Evolutionary conservation across 805 yeast genomes (phyloP).

Genomic region (Wickerhamomyces alni): DNA sequence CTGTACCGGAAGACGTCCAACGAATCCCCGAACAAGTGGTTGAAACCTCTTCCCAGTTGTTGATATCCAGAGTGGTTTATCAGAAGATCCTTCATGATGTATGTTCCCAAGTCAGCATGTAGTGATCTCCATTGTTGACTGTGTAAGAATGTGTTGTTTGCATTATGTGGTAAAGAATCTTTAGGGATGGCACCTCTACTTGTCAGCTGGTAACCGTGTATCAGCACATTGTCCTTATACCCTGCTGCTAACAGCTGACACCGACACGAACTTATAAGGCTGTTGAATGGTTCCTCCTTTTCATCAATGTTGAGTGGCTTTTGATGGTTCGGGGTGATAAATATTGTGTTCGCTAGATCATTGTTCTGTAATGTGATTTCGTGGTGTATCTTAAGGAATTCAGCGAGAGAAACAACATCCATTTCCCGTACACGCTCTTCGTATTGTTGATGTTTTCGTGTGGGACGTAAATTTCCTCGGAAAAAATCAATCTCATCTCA

Average conservation of each 20-base stretch:
- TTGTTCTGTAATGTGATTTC: background rate
- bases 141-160: conserved; percentile 35
- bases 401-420: background rate
- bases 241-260: background rate
- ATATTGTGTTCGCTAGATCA: background rate
- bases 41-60: background rate
- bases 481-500: background rate
- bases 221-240: background rate
- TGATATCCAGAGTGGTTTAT: conserved; percentile 9
- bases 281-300: background rate
- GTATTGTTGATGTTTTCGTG: too few species aligned
- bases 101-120: conserved; percentile 8
- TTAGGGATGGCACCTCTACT: background rate
- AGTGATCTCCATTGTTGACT: conserved; percentile 35
- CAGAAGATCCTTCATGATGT: conserved; percentile 8
- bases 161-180: background rate
- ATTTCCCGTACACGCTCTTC: background rate
- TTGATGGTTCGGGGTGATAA: background rate
- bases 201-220: background rate
- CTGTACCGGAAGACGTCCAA: background rate
- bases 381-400: background rate
- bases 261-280: background rate
- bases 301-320: background rate
- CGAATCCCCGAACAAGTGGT: conserved; percentile 16
- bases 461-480: too few species aligned